These are phyloP conservation scores for Fusarium torreyae DNA, from an alignment of 2,329 filamentous ascomycete genomes.

Conservation along the genomic window DNA sequence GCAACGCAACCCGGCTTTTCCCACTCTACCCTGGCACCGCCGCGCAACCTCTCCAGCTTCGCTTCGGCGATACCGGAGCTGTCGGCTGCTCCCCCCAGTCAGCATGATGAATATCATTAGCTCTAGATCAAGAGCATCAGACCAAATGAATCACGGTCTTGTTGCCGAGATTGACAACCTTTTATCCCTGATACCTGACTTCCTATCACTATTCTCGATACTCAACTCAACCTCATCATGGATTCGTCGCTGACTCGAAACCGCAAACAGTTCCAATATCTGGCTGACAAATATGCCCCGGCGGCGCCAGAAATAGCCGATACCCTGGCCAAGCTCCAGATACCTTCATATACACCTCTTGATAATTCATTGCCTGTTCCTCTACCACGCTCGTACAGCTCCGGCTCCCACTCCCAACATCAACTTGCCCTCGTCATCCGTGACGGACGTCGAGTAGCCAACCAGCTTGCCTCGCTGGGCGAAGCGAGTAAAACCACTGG, in stretches of 20 bases:
- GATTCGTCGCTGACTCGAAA: conserved; percentile 45
- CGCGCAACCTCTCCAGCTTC: conserved; percentile 26
- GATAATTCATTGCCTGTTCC: conserved; percentile 68
- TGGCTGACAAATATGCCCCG: conserved; percentile 78
- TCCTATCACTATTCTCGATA: conserved; percentile 17
- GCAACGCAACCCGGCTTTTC: conserved; percentile 26
- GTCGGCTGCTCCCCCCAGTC: conserved; percentile 31
- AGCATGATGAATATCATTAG: conserved; percentile 71
- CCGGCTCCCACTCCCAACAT: conserved; percentile 60
- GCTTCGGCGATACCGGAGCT: conserved; percentile 49
- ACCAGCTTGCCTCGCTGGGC: conserved; percentile 64
- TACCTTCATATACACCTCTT: conserved; percentile 68
- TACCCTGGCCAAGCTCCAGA: conserved; percentile 76
- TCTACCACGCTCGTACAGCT: conserved; percentile 64
- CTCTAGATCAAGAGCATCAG: conserved; percentile 86
- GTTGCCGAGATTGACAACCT: conserved; percentile 72
- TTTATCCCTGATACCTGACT: conserved; percentile 60
- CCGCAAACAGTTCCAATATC: conserved; percentile 69
- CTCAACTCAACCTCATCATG: conserved; percentile 21
- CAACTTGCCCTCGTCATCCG: conserved; percentile 75
- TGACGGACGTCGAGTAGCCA: conserved; percentile 73
- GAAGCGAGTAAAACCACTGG: conserved; percentile 67
- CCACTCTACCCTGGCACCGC: conserved; percentile 13
- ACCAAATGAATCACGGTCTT: conserved; percentile 57
- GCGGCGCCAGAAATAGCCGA: conserved; percentile 76